Evolutionary conservation across 106 monocot species (phyloP).

Genomic region (Allium cepa): DNA sequence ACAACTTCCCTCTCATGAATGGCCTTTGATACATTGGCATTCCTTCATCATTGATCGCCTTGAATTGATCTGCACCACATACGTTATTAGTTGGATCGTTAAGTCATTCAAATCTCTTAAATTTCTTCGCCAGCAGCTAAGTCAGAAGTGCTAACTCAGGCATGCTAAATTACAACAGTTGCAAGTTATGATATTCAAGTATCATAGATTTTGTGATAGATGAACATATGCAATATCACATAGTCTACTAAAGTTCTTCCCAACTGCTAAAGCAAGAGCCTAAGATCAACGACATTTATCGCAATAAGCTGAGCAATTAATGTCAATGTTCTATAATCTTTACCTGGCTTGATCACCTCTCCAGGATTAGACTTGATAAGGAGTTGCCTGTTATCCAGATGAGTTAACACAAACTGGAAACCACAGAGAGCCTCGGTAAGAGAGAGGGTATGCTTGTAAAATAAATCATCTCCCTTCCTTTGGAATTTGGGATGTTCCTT

Average conservation of each 20-base stretch:
- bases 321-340: neutral
- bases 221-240: too few species aligned
- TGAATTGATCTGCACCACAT: slow-evolving; percentile 22
- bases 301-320: too few species aligned
- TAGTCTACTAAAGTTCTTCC: too few species aligned
- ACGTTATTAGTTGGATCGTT: too few species aligned
- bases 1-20: slow-evolving; percentile 26
- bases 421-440: slow-evolving; percentile 87
- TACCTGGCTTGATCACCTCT: slow-evolving; percentile 90
- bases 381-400: slow-evolving; percentile 79
- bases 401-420: slow-evolving; percentile 87
- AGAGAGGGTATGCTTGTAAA: slow-evolving; percentile 66
- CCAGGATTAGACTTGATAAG: slow-evolving; percentile 86
- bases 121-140: neutral
- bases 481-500: slow-evolving; percentile 93
- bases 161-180: neutral
- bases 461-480: slow-evolving; percentile 91
- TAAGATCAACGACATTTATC: neutral
- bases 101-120: too few species aligned
- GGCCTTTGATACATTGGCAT: slow-evolving; percentile 24
- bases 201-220: too few species aligned
- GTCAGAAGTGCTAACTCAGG: too few species aligned
- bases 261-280: neutral
- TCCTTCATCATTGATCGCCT: slow-evolving; percentile 24
- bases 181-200: neutral